Evolutionary conservation across 2,329 filamentous ascomycete genomes (phyloP), one percentile per base, ranked within the genome.

Genomic region (Pseudogymnoascus sp.): DNA sequence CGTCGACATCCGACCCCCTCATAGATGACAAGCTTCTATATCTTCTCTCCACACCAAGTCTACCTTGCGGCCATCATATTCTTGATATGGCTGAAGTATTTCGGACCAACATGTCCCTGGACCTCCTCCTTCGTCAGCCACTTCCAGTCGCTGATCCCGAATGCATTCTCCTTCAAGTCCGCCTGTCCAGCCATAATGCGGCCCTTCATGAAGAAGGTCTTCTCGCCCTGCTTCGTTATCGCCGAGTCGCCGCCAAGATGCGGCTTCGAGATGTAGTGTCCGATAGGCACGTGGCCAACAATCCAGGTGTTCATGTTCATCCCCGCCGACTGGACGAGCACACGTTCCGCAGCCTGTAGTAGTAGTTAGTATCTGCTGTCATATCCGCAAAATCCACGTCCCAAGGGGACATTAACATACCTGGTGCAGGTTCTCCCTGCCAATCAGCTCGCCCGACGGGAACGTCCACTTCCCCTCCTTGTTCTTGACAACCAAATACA

Each of bases 231-330:
- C 67, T 74, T 69, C 63, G 74, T 71, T 52, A 80, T 69, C 2
- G 64, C 21, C 33, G 73, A 70, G 71, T 81, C 76, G 68, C 75
- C 72, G 68, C 75, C 73, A 72, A 79, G 69, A 70, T 74, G 68
- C 68, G 81, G 81, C 66, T 84, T 78, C 65, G 78, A 78, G 68
- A 90, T 80, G 71, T 89, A 78, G 77, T 97, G 89, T 26, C 92
- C 93, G 63, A 97, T 83, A 10, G 94, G 94, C 63, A 89, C 89
- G 70, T 92, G 92, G 65, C 92, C 93, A 60, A 99, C 90, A 69
- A 97, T 85, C 92, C 94, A 99, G 62, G 92, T 97, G 80, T 97
- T 97, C 92, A 99, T 97, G 81, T 99, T 95, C 65, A 90, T 78
- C 63, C 94, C 94, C 8, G 88, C 92, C 3, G 91, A 81, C 70